Base-by-base conservation (phyloP, 352 stramenopile genomes). In the Pythium sukuiense region DNA sequence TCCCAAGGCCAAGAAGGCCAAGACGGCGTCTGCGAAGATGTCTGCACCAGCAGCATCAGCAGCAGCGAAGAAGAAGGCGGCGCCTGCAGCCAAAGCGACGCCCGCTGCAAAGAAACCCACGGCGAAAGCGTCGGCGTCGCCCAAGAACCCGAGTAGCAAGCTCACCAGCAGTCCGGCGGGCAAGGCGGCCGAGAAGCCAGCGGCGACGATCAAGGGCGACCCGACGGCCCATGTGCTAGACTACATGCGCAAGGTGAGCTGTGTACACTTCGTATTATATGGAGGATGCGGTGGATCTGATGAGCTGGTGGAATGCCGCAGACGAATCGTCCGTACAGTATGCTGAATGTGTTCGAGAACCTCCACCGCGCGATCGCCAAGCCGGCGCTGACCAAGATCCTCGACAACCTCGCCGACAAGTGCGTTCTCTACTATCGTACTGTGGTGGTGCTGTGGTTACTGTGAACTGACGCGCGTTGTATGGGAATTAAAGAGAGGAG, bases 341-440 rank as follows among this genome's bases (percentile, higher is more conserved):
- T 92, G 67, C 72, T 94, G 9, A 94, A 94, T 72, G 81, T 94
- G 62, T 94, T 91, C 60, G 85, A 92, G 59, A 94, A 94, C 63
- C 71, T 94, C 72, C 86, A 94, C 58, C 77, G 80, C 24, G 79
- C 65, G 9, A 87, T 94, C 57, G 78, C 81, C 35, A 92, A 94
- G 64, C 73, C 80, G 11, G 82, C 80, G 35, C 67, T 94, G n/a
- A 87, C 81, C 18, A 91, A 87, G 70, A 71, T 91, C 41, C 70
- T 94, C 39, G 86, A 94, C 61, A 81, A 80, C 7, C 82, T 92
- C 16, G 78, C 80, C 9, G 66, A 79, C 53, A 87, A 85, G 67
- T 73, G 48, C 13, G 60, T 60, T 24, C 13, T 35, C 48, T 24
- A 2, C 9, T 54, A 5, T 33, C 6, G 4, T 53, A 13, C 1